Base-by-base conservation (phyloP, 2,329 filamentous ascomycete genomes). In the Apiospora malaysiana region DNA sequence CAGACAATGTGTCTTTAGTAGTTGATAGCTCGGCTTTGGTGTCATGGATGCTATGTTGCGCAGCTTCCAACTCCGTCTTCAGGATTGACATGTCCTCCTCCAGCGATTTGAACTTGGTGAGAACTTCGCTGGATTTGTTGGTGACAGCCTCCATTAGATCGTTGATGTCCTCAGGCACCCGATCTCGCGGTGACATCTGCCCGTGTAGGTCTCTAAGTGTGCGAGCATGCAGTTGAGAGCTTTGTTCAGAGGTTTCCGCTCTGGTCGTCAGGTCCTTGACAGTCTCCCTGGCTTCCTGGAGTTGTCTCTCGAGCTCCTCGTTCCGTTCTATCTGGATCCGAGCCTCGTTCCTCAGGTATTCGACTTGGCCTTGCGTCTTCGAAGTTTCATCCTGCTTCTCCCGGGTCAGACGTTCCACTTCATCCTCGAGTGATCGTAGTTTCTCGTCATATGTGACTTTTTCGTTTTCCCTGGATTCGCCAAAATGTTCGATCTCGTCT, bases 401-500 rank as follows among this genome's bases (percentile, higher is more conserved):
- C 72, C 88, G 88, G 46, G 83, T 85, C 21, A 92, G 80, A 68
- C 86, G 88, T 70, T 93, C 89, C 21, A 97, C 82, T 75, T 97
- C 93, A 21, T 88, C 84, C 76, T 94, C 89, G 0, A 97, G 86
- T 10, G 86, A 84, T 65, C 89, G 89, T 43, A 94, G 84, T 71
- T 87, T 91, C 66, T 92, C 89, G 73, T 95, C 92, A 63, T 91
- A 87, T 2, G 88, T 87, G 4, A 89, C 89, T 77, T 91, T 93
- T 77, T 96, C 93, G 75, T 97, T 92, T 75, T 98, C 94, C 59
- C 93, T 89, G 51, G 93, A 94, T 76, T 94, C 94, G 56, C 94
- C 87, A 70, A 95, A 89, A 72, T 94, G 89, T 76, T 98, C 95
- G 68, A 98, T 89, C 78, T 97, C 95, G 77, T 98, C 95, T 81